Evolutionary conservation across 2,329 filamentous ascomycete species (phyloP).

Genomic region (Allantophomopsis cytisporea): DNA sequence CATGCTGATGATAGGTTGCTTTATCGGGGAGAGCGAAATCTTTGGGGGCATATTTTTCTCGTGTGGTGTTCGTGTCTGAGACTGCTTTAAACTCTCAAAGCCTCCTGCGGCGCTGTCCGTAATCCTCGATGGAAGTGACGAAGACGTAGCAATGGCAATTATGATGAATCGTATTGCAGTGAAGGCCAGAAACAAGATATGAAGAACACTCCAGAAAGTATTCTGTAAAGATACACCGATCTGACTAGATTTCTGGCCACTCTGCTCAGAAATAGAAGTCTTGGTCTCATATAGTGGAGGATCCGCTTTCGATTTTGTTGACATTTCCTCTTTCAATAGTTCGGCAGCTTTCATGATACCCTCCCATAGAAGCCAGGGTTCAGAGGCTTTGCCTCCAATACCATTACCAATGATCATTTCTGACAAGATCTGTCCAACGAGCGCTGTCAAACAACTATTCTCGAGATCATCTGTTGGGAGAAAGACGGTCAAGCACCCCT

Average conservation of each 20-base stretch:
- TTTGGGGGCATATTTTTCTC: background rate
- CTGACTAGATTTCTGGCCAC: constrained; percentile 9
- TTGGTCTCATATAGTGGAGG: constrained; percentile 5
- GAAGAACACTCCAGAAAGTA: constrained; percentile 35
- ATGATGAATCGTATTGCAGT: constrained; percentile 53
- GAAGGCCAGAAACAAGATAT: constrained; percentile 32
- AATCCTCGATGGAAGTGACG: constrained; percentile 45
- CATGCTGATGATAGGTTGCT: constrained; percentile 50
- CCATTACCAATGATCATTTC: constrained; percentile 81
- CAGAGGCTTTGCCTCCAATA: constrained; percentile 65
- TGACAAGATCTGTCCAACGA: constrained; percentile 79
- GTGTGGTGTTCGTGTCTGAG: constrained; percentile 4
- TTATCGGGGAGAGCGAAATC: constrained; percentile 5
- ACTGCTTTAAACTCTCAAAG: background rate
- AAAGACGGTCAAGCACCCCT: constrained; percentile 68
- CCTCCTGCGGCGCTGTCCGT: background rate
- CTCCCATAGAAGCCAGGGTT: constrained; percentile 86
- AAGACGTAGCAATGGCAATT: constrained; percentile 50
- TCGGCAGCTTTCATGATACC: constrained; percentile 59
- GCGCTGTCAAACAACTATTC: constrained; percentile 69
- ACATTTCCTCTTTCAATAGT: constrained; percentile 22
- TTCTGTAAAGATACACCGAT: constrained; percentile 13
- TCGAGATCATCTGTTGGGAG: constrained; percentile 87
- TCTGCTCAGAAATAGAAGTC: constrained; percentile 14
- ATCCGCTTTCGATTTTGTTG: constrained; percentile 15